Conservation (phyloP, 495 filamentous ascomycete species). For the Clavariopsis aquatica region DNA sequence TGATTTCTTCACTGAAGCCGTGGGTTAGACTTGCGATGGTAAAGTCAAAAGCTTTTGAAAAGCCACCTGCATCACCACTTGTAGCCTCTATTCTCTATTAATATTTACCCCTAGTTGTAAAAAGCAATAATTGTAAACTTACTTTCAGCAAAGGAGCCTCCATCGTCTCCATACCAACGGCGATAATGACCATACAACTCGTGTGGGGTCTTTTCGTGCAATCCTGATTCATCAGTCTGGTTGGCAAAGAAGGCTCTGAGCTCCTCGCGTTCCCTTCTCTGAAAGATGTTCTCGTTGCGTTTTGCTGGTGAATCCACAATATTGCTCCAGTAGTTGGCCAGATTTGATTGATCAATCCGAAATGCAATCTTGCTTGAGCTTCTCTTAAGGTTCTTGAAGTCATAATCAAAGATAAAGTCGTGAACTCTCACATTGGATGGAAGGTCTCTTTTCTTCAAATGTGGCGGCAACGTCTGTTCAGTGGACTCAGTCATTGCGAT, state of each 20-base stretch:
- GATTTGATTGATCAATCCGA: slow-evolving; percentile 5
- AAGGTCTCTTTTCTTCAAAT: not conserved
- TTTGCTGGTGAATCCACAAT: slow-evolving; percentile 1
- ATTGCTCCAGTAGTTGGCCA: slow-evolving; percentile 1
- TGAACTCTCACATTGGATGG: not conserved
- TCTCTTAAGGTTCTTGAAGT: not conserved
- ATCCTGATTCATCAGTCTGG: not conserved
- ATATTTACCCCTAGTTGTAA: not conserved
- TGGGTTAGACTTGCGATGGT: not conserved
- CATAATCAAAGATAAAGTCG: slow-evolving; percentile 6
- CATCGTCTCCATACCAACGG: not conserved
- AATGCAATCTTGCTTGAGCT: not conserved
- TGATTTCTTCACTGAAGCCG: slow-evolving; percentile 2
- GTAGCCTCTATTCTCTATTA: not conserved
- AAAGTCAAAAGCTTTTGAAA: slow-evolving; percentile 1
- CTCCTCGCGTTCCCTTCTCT: slow-evolving; percentile 2
- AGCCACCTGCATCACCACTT: slow-evolving; percentile 6
- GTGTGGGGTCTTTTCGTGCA: no score
- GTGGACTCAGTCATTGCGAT: not conserved
- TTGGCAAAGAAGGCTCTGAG: slow-evolving; percentile 6
- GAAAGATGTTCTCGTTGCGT: not conserved
- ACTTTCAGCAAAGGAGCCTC: not conserved
- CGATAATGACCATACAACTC: not conserved
- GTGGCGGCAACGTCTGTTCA: not conserved
- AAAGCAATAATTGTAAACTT: not conserved